A percentile compares a stretch with the other conserved stretches of the same genome.
Evolutionary conservation across 108 stramenopile genomes (phyloP).

Genomic region (Cyclotella kingstonii): DNA sequence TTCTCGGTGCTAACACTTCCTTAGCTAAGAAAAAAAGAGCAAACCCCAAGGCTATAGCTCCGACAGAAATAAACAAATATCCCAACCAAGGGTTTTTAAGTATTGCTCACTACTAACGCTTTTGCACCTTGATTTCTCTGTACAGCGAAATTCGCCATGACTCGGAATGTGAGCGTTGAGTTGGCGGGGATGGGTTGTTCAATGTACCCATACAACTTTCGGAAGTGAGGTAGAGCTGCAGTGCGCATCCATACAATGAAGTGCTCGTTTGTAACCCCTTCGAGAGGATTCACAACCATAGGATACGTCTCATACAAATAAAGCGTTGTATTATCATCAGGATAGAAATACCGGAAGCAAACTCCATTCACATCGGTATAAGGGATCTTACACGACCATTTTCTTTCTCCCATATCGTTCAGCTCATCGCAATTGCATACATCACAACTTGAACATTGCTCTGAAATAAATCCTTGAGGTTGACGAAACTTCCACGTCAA

Average conservation of each 20-base stretch:
- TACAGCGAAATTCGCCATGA: slow-evolving; percentile 91
- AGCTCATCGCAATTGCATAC: slow-evolving; percentile 55
- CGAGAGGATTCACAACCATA: slow-evolving; percentile 72
- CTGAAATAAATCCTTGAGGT: slow-evolving; percentile 69
- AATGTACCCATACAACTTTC: slow-evolving; percentile 97
- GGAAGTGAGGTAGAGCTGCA: slow-evolving; percentile 90
- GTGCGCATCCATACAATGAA: slow-evolving; percentile 99
- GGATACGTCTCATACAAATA: slow-evolving; percentile 88
- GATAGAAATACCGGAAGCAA: slow-evolving; percentile 88
- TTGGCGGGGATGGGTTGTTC: slow-evolving; percentile 78
- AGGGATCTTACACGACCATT: slow-evolving; percentile 63
- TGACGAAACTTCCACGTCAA: slow-evolving; percentile 83
- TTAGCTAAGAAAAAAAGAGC: slow-evolving; percentile 85
- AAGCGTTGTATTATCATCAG: slow-evolving; percentile 76
- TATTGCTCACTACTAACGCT: slow-evolving; percentile 81
- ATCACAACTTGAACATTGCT: slow-evolving; percentile 57
- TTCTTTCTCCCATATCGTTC: slow-evolving; percentile 12
- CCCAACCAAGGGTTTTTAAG: slow-evolving; percentile 87
- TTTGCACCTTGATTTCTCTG: slow-evolving; percentile 81
- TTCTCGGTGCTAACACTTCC: slow-evolving; percentile 77
- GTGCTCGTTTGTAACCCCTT: slow-evolving; percentile 95
- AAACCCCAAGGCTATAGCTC: slow-evolving; percentile 66
- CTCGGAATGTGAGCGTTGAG: slow-evolving; percentile 61
- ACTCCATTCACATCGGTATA: slow-evolving; percentile 51
- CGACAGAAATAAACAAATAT: slow-evolving; percentile 77